Conservation (phyloP, 106 monocot species). For the Xerophyta viscosa region DNA sequence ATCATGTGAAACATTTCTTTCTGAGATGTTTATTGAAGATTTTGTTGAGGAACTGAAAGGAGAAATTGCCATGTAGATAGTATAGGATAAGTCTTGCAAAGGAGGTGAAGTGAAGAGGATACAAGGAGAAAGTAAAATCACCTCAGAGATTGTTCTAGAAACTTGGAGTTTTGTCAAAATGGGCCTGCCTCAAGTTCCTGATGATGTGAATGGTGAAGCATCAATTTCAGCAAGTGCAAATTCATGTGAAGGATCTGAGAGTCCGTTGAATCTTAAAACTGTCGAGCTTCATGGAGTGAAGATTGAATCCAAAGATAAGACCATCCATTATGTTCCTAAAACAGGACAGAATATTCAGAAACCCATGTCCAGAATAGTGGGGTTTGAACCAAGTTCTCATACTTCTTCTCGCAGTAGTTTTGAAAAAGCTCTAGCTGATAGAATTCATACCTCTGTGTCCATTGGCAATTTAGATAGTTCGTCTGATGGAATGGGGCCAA, state of each 20-base stretch:
- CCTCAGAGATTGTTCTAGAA: neutral
- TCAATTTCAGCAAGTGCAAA: neutral
- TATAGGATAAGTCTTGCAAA: too few relatives aligned
- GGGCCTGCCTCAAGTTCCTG: neutral
- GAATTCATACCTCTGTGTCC: slow-evolving; percentile 10
- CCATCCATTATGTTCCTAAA: neutral
- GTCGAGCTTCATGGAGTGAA: neutral
- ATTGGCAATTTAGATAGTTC: slow-evolving; percentile 9
- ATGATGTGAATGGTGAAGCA: neutral
- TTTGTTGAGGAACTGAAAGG: too few relatives aligned
- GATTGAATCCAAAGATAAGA: slow-evolving; percentile 1
- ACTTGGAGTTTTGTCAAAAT: neutral
- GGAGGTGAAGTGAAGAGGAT: too few relatives aligned
- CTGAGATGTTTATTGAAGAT: too few relatives aligned
- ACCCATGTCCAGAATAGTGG: neutral
- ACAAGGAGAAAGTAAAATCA: too few relatives aligned
- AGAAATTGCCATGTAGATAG: too few relatives aligned
- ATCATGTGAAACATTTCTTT: too few relatives aligned
- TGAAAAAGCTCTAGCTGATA: slow-evolving; percentile 6
- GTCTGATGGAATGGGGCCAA: slow-evolving; percentile 27
- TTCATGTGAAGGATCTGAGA: neutral
- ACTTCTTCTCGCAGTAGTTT: neutral
- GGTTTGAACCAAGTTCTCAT: slow-evolving; percentile 1
- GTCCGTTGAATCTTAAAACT: neutral
- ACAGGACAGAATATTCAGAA: slow-evolving; percentile 2